Percentiles rank a stretch among this genome's conserved stretches.
phyloP scores from a whole-genome alignment of 2,329 filamentous ascomycete species.

The Fusarium penzigii region DNA sequence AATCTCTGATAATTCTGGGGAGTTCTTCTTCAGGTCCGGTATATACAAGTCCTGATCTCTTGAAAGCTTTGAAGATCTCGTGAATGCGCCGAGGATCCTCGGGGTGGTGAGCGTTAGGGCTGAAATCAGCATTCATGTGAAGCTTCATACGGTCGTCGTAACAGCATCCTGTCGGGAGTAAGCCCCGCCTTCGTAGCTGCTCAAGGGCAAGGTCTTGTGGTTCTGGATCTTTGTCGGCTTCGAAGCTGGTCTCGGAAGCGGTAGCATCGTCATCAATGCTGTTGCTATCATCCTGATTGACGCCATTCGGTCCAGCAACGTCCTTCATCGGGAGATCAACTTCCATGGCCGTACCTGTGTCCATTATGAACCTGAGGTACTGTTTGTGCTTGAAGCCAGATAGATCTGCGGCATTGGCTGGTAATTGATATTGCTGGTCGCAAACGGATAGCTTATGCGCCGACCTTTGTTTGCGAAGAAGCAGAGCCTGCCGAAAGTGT shows the following conservation, averaged over 20 bases:
- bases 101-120: slow-evolving; percentile 77
- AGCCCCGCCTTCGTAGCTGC: slow-evolving; percentile 44
- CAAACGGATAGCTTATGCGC: neutral
- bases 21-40: slow-evolving; percentile 58
- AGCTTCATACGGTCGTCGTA: slow-evolving; percentile 97
- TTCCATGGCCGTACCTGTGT: slow-evolving; percentile 38
- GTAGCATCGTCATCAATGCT: slow-evolving; percentile 36
- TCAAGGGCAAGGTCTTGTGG: slow-evolving; percentile 40
- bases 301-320: slow-evolving; percentile 33
- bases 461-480: neutral
- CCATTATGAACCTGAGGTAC: slow-evolving; percentile 1
- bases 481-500: neutral
- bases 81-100: slow-evolving; percentile 93
- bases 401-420: neutral
- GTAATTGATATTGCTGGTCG: neutral
- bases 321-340: slow-evolving; percentile 46
- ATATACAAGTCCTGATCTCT: slow-evolving; percentile 75
- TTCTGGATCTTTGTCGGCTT: slow-evolving; percentile 37
- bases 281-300: slow-evolving; percentile 16
- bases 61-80: slow-evolving; percentile 88
- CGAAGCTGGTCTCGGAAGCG: slow-evolving; percentile 35
- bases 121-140: slow-evolving; percentile 82
- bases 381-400: neutral
- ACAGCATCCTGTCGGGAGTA: slow-evolving; percentile 73
- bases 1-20: slow-evolving; percentile 50